phyloP scores from a whole-genome alignment of 2,329 filamentous ascomycete species.

The Penicillium sp. region DNA sequence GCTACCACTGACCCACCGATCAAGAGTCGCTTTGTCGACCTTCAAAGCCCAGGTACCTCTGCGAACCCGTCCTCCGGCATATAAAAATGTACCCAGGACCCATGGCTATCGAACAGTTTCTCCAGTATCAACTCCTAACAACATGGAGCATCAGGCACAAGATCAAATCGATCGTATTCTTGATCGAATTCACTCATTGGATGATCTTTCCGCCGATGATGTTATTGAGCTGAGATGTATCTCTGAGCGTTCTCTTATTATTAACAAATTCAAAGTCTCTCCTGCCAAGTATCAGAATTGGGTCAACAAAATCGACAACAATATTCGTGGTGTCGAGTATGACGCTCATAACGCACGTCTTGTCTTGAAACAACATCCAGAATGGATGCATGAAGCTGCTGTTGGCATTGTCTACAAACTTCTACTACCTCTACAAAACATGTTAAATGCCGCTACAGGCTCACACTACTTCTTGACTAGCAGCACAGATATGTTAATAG shows the following conservation, averaged over 20 bases:
- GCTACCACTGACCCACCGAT: conserved; percentile 2
- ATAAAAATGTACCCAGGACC: conserved; percentile 6
- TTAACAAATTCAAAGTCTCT: conserved; percentile 8
- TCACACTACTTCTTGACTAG: not conserved
- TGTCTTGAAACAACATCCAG: too few species aligned
- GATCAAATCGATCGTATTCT: conserved; percentile 4
- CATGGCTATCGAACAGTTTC: not conserved
- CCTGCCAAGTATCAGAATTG: not conserved
- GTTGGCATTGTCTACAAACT: too few species aligned
- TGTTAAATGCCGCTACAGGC: not conserved
- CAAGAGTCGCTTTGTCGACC: not conserved
- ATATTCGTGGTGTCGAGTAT: too few species aligned
- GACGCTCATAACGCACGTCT: too few species aligned
- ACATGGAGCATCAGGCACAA: conserved; percentile 5
- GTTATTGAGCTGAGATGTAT: not conserved
- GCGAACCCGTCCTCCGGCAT: not conserved
- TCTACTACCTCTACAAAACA: not conserved
- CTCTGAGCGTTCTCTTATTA: conserved; percentile 7
- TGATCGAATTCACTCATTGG: conserved; percentile 2
- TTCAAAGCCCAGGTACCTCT: not conserved
- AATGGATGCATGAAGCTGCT: too few species aligned
- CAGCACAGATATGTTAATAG: conserved; percentile 2
- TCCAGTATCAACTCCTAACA: not conserved
- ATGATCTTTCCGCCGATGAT: conserved; percentile 2
- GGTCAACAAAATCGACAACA: too few species aligned